A percentile compares a stretch with the other conserved stretches of the same genome.
phyloP scores from a whole-genome alignment of 2,329 filamentous ascomycete species.

The Trichoderma polysporum region DNA sequence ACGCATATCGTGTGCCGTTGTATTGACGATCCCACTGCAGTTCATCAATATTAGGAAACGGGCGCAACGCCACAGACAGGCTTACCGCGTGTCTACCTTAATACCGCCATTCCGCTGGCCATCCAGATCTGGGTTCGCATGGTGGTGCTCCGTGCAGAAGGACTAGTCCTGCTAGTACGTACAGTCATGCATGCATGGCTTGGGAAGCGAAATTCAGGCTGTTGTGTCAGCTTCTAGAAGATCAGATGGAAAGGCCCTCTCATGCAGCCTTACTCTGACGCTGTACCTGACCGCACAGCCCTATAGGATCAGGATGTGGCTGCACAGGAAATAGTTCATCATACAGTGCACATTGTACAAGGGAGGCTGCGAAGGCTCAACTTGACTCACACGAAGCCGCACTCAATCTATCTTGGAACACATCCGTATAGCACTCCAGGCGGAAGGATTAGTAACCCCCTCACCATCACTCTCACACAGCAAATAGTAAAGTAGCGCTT shows the following conservation, averaged over 20 bases:
- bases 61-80: neutral
- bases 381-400: neutral
- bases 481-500: neutral
- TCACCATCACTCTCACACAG: neutral
- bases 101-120: neutral
- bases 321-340: neutral
- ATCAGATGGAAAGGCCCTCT: conserved; percentile 10
- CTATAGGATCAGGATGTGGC: conserved; percentile 1
- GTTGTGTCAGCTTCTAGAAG: conserved; percentile 18
- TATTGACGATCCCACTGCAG: too few relatives aligned
- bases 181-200: conserved; percentile 6
- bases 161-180: too few relatives aligned
- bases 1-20: too few relatives aligned
- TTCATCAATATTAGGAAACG: neutral
- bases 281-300: neutral
- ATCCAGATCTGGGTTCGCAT: conserved; percentile 7
- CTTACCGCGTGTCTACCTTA: neutral
- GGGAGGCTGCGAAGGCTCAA: neutral
- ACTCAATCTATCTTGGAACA: neutral
- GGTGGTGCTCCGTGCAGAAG: neutral
- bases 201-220: neutral
- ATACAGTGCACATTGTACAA: neutral
- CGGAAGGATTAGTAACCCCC: neutral
- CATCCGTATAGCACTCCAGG: neutral
- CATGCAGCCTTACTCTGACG: neutral